Evolutionary conservation across 768 basidiomycete genomes (phyloP).

Genomic region (Russula olivacea): DNA sequence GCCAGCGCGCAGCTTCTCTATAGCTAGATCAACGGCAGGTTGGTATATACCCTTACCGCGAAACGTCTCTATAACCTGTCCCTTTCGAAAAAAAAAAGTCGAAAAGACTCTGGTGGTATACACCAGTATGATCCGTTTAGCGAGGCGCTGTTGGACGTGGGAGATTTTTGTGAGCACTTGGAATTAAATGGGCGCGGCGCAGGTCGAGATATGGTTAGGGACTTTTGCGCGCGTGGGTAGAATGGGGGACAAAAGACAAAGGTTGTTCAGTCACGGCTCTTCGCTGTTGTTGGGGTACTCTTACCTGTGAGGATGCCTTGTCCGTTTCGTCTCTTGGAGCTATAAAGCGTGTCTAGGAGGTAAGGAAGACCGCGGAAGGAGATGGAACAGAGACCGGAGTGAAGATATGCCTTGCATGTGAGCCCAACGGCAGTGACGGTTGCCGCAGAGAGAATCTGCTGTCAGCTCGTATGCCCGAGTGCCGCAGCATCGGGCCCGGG

Average conservation of each 20-base stretch:
- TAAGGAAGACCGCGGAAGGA: slow-evolving; percentile 64
- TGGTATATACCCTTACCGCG: slow-evolving; percentile 89
- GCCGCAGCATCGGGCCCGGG: background rate
- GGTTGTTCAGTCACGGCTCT: background rate
- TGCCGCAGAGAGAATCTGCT: slow-evolving; percentile 42
- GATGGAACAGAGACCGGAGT: slow-evolving; percentile 58
- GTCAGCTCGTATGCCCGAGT: too few species aligned
- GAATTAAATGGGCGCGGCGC: too few species aligned
- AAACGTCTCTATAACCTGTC: slow-evolving; percentile 90
- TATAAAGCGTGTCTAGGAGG: slow-evolving; percentile 56
- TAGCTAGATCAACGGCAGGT: slow-evolving; percentile 76
- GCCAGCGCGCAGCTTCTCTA: slow-evolving; percentile 72
- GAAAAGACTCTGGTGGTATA: slow-evolving; percentile 56
- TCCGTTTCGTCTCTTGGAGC: slow-evolving; percentile 40
- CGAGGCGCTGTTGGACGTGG: slow-evolving; percentile 7
- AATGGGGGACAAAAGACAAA: background rate
- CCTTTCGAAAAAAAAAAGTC: slow-evolving; percentile 82
- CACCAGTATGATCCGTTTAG: slow-evolving; percentile 30
- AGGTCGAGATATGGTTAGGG: too few species aligned
- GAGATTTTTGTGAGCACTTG: slow-evolving; percentile 29
- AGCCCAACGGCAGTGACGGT: slow-evolving; percentile 67
- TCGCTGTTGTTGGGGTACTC: slow-evolving; percentile 20
- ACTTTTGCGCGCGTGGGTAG: too few species aligned
- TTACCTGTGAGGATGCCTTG: slow-evolving; percentile 71
- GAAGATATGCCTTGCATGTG: slow-evolving; percentile 71